Percentiles rank a stretch among this genome's conserved stretches.
These are phyloP conservation scores for Capsicum pubescens DNA, from an alignment of 257 asterid species.

Conservation along the genomic window DNA sequence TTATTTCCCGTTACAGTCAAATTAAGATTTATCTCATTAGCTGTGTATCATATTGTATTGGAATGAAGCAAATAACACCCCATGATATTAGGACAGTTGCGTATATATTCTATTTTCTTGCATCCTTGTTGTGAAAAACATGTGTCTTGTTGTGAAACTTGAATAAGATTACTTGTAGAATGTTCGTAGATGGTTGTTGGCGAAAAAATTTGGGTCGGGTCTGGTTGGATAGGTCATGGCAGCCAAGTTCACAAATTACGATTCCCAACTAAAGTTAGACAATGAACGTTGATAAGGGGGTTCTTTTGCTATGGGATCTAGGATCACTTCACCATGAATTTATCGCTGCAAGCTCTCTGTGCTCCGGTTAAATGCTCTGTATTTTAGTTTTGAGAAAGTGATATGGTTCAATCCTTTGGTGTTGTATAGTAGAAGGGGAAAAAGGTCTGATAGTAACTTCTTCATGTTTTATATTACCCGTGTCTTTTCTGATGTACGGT, in stretches of 20 bases:
- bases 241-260: not conserved
- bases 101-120: not conserved
- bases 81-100: not conserved
- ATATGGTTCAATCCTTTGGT: not conserved
- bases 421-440: not conserved
- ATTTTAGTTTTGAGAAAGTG: not conserved
- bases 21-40: not conserved
- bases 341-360: not conserved
- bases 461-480: not conserved
- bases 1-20: not conserved
- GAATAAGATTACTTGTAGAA: not conserved
- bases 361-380: not conserved
- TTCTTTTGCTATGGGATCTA: not conserved
- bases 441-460: not conserved
- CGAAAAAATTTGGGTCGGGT: not conserved
- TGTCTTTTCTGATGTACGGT: not conserved
- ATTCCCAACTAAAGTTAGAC: not conserved
- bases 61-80: not conserved
- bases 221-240: not conserved
- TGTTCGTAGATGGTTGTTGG: not conserved
- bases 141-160: slow-evolving; percentile 15
- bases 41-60: not conserved
- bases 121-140: slow-evolving; percentile 12
- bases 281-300: not conserved
- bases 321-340: slow-evolving; percentile 2